Evolutionary conservation across 345 rosid species (phyloP).

Genomic region (Cardamine resedifolia): DNA sequence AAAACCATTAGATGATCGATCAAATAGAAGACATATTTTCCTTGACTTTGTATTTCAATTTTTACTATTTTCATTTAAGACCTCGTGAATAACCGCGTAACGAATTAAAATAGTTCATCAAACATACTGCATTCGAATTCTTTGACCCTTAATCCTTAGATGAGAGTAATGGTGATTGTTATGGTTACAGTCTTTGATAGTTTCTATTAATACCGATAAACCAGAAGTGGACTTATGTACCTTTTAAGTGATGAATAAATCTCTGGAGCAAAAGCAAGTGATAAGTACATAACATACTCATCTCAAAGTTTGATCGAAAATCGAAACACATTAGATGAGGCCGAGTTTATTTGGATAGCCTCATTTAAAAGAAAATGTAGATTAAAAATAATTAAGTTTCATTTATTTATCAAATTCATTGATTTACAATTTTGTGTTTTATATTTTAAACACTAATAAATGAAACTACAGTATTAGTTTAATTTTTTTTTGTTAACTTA

Average conservation of each 20-base stretch:
- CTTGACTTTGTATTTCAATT: background rate
- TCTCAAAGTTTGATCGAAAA: background rate
- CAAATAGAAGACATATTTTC: background rate
- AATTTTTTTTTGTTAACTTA: too few species aligned
- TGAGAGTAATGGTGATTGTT: background rate
- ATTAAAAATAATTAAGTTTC: too few species aligned
- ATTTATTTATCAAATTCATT: too few species aligned
- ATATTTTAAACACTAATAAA: too few species aligned
- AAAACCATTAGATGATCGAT: background rate
- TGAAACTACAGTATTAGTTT: too few species aligned
- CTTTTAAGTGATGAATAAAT: background rate
- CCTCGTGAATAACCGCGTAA: background rate
- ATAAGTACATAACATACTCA: background rate
- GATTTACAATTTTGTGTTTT: too few species aligned
- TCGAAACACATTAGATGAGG: background rate
- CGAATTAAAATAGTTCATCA: background rate
- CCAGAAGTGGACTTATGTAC: background rate
- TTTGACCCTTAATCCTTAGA: too few species aligned
- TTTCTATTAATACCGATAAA: too few species aligned
- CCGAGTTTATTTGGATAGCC: background rate
- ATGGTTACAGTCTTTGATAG: background rate
- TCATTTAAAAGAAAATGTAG: too few species aligned
- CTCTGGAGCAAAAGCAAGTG: too few species aligned
- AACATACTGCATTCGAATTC: background rate
- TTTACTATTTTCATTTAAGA: background rate